Evolutionary conservation across 441 rosid species (phyloP), one percentile per base, ranked within the genome.

Genomic region (Syzygium syzygioides): DNA sequence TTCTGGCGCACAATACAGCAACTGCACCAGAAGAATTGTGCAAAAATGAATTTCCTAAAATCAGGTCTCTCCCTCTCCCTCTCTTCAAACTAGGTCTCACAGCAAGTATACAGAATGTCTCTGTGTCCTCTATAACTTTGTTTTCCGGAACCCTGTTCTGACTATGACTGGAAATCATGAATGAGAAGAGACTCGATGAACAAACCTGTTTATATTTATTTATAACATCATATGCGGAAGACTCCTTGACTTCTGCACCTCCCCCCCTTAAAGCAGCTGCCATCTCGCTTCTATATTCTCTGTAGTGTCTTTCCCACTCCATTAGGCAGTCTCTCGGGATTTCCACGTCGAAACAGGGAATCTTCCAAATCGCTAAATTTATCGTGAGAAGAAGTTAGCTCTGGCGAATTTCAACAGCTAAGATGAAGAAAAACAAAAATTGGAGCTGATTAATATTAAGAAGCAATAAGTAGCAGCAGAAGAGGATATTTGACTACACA

Each of bases 261-360:
- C 23, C 9, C 6, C 26, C 0, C 6, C 20, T 0, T 90, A 91
- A 9, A 52, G 93, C 95, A 25, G 8, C 50, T 4, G 0, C 1
- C 98, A 98, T 97, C 2, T 96, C 97, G 4, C 1, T 6, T 90
- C 92, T 94, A 93, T 97, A 98, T 2, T 62, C 64, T 0, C 7
- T 0, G 71, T 97, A 95, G 20, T 85, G 92, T 12, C 0, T 45
- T n/a, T 32, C 12, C 97, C 92, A 95, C 90, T 91, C 94, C 56
- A 18, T 52, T 64, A 62, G 62, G 91, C 89, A 87, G 18, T 54
- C 66, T 17, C 79, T 76, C 0, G 94, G 91, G 56, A 89, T 88
- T 28, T 76, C 91, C 52, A 71, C 92, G 10, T 89, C 89, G 54
- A 98, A 95, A 88, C 87, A 86, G 4, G 92, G 91, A 88, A 95